Evolutionary conservation across 345 rosid genomes (phyloP), one percentile per base, ranked within the genome.

Genomic region (Eucalyptus urophylla): DNA sequence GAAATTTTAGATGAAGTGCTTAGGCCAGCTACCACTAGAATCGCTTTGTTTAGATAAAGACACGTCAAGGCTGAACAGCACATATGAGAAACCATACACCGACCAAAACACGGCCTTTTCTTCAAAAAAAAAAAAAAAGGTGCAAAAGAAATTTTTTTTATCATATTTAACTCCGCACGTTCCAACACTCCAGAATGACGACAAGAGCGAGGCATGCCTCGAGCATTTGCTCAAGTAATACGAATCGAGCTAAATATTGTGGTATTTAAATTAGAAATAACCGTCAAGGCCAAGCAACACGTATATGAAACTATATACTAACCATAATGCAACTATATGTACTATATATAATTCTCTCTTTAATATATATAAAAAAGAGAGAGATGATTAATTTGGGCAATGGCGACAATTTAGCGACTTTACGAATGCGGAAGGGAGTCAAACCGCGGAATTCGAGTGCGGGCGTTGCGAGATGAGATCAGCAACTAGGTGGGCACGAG

Each of bases 221-320:
- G 27, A 8, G 60, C 60, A 21, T 56, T 56, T 56, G 2, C 60
- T 56, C 60, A 2, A 56, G 29, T 27, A 27, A 62, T 13, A 62
- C 8, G 33, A 4, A 14, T 21, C 17, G 16, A 62, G 19, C 17
- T 7, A 1, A 2, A 27, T 29, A 62, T 2, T 0, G 15, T 0
- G 17, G 8, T 0, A 27, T 1, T 27, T 27, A 62, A 12, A 62
- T 12, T 62, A 29, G 33, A 29, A 62, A 62, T 62, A 29, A 1
- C 15, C 3, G 33, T 29, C 72, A 0, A 56, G 12, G 62, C 29
- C 13, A 5, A 24, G 27, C 12, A 24, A 56, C 6, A 2, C 27
- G 10, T 56, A 54, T 54, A 56, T 8, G 11, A 8, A 53, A 53
- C 3, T 53, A 53, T 19, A 53, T 53, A 53, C 24, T 53, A 8